Base-by-base conservation (phyloP, 2,329 filamentous ascomycete species). In the Fusarium agapanthi region DNA sequence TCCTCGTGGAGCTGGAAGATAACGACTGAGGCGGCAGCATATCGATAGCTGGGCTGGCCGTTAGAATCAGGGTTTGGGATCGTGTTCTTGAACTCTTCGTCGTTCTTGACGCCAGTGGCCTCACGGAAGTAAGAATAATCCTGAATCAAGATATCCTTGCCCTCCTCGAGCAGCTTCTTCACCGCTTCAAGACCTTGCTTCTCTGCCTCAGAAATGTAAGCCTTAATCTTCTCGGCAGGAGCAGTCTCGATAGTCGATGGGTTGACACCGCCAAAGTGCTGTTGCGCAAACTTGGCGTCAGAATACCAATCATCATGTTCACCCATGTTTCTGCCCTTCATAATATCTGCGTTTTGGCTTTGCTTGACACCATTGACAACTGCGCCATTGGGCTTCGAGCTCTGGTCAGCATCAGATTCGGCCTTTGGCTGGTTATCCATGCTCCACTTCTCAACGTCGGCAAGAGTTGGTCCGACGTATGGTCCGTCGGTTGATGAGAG, bases 81-180 rank as follows among this genome's bases (percentile, higher is more conserved):
- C 0, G 40, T 62, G 45, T 69, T 73, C 1, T 43, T 15, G 44
- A 73, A 69, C 11, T 13, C 22, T 5, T 67, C 51, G 1, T 73
- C 67, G 2, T 55, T 14, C 32, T 55, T 68, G n/a, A 73, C 22
- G 1, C 67, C 62, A 7, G 63, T 70, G 1, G 71, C 70, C 10
- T 73, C 35, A 7, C 71, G 63, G 30, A 74, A 74, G 30, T 74
- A 68, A 0, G 71, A 74, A 6, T 73, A 73, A 12, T 74, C 71
- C 20, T 74, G 71, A 0, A 74, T 73, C 20, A 73, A 44, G 11
- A 74, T 22, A 13, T 74, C 70, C 22, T 73, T 47, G 7, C 54
- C 67, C 0, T 38, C n/a, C 3, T 55, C 32, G 11, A 73, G 62
- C 2, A 71, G 5, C 9, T 30, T 50, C 61, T 73, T 65, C 28